Evolutionary conservation across 495 filamentous ascomycete species (phyloP).

Genomic region (Talaromyces stipitatus): DNA sequence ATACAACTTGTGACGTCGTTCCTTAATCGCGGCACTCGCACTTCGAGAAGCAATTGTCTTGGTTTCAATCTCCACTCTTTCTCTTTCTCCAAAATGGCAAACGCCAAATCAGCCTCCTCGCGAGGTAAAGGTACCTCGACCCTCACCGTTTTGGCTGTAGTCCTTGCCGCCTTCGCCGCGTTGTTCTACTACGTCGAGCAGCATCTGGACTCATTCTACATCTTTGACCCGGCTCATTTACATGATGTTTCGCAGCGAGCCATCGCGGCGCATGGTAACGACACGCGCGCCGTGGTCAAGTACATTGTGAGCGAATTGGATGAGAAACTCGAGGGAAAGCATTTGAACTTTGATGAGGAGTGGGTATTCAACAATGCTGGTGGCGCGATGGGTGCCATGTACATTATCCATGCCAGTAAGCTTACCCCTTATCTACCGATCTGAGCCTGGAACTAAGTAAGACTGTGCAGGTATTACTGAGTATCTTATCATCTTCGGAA

Average conservation of each 20-base stretch:
- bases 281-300: conserved; percentile 59
- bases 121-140: conserved; percentile 5
- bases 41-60: no score
- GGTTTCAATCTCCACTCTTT: not conserved
- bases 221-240: conserved; percentile 62
- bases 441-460: not conserved
- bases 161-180: conserved; percentile 52
- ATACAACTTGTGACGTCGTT: not conserved
- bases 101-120: not conserved
- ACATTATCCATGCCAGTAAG: conserved; percentile 75
- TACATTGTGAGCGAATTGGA: conserved; percentile 47
- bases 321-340: conserved; percentile 27
- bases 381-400: conserved; percentile 85
- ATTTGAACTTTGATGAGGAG: conserved; percentile 38
- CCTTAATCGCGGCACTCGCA: not conserved
- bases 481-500: conserved; percentile 78
- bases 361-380: conserved; percentile 62
- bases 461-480: conserved; percentile 51
- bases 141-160: conserved; percentile 50
- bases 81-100: conserved; percentile 1
- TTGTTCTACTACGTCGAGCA: conserved; percentile 58
- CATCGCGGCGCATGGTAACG: conserved; percentile 60
- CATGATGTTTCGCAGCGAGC: conserved; percentile 58
- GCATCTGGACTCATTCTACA: conserved; percentile 66
- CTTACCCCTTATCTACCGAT: conserved; percentile 5